Base-by-base conservation (phyloP, 2,329 filamentous ascomycete species). In the Beauveria bassiana region DNA sequence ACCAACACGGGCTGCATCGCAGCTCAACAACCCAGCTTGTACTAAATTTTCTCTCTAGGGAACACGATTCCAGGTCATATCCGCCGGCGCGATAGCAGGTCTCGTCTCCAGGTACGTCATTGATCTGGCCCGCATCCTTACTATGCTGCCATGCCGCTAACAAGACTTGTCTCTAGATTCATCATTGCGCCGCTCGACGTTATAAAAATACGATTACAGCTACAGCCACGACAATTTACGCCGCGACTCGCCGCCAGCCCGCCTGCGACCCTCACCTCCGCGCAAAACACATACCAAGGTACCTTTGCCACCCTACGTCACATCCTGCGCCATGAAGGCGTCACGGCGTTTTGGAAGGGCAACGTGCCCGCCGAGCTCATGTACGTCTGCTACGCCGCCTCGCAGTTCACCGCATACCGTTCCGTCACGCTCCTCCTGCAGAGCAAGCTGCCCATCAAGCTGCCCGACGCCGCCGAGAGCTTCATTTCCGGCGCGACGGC, bases 151-250 rank as follows among this genome's bases (percentile, higher is more conserved):
- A 40, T 31, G 14, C 40, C 20, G 43, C 4, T 70, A 62, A 70
- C 64, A 26, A 28, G 54, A 10, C 34, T 8, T 53, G 2, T 54
- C 24, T 16, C 40, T 68, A 92, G 90, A 72, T 98, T 99, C 79
- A 85, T 95, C 71, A 88, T 98, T 72, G 91, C 95, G 20, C 95
- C 95, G 59, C 89, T 99, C 67, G 95, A 99, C 75, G 95, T 99
- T 65, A 86, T 98, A 77, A 98, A 99, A 80, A 99, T 99, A 76
- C 90, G 95, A 52, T 87, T 98, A 51, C 95, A 99, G 74, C 86
- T 99, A 20, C 95, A 98, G 75, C 85, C 90, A 50, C 89, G 96
- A 77, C 92, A 91, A 54, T 84, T 90, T 63, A 88, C 93, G 70
- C 89, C 91, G 2, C 75, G 86, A 10, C 82, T 85, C 51, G 79